Conservation (phyloP, 495 filamentous ascomycete species). For the Penicillium turbatum region DNA sequence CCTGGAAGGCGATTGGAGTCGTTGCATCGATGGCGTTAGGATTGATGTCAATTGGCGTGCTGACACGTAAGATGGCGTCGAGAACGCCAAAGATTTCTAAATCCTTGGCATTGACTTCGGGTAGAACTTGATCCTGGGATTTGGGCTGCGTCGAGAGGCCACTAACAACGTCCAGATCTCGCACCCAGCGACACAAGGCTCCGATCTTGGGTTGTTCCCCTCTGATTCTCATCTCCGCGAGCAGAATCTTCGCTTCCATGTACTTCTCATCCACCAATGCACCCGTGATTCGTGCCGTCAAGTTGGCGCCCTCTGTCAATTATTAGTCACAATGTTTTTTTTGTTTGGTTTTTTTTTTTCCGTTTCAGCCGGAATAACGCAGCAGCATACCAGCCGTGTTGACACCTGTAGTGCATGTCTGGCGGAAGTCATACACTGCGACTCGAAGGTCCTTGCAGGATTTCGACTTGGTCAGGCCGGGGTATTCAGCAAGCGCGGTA, state of each 20-base stretch:
- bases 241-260: constrained; percentile 32
- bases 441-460: constrained; percentile 38
- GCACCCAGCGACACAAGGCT: constrained; percentile 39
- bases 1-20: constrained; percentile 36
- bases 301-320: constrained; percentile 32
- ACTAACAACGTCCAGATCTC: constrained; percentile 39
- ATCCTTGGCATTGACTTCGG: constrained; percentile 25
- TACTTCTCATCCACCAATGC: constrained; percentile 35
- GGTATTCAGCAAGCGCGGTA: constrained; percentile 33
- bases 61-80: constrained; percentile 36
- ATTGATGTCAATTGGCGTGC: constrained; percentile 32
- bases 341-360: neutral
- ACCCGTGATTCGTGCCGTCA: constrained; percentile 38
- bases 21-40: constrained; percentile 24
- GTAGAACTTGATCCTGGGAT: constrained; percentile 11
- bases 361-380: neutral
- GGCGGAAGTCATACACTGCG: constrained; percentile 38
- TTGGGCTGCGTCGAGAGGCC: constrained; percentile 35
- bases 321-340: constrained; percentile 13
- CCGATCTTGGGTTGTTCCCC: constrained; percentile 38
- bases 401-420: constrained; percentile 36
- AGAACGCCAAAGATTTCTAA: constrained; percentile 31
- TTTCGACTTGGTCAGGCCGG: constrained; percentile 36
- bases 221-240: constrained; percentile 37
- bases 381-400: constrained; percentile 29